Base-by-base conservation (phyloP, 2,329 filamentous ascomycete genomes). In the Gliomastix tumulicola region DNA sequence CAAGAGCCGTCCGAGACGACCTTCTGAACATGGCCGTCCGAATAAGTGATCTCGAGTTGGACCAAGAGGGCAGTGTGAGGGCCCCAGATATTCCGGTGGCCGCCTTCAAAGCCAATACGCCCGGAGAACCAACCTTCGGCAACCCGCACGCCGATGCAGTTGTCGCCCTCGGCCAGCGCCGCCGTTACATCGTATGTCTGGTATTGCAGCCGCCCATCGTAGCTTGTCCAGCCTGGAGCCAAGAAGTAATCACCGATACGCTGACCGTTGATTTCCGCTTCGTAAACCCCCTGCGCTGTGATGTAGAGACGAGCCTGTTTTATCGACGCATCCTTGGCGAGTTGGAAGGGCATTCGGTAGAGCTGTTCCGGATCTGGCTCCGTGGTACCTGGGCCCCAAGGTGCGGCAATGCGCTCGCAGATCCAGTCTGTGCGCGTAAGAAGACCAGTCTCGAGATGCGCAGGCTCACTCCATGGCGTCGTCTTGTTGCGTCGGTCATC, bases 21-120 rank as follows among this genome's bases (percentile, higher is more conserved):
- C 4, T 7, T 23, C 18, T 34, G 13, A 12, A n/a, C 11, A 13
- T 19, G 18, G 12, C 21, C 32, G 15, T 34, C 32, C n/a, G n/a
- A n/a, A n/a, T 23, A 23, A 7, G 17, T 9, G 10, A 34, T 23
- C 17, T 34, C 32, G 11, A 34, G 17, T 5, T 34, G 32, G 7
- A 19, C 32, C 12, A 34, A 12, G 6, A 34, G 32, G 8, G 32
- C 32, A 15, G n/a, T 19, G 21, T 23, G 20, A 23, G 32, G 21
- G 18, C 32, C 32, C 32, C 32, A 34, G 13, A 34, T 34, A n/a
- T 34, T 23, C 16, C 32, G 32, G 21, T 34, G 32, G 32, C 32
- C 32, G 7, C 32, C 32, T 16, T 34, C 32, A 19, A 34, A 34
- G 2, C 32, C 32, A 4, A 34, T 34, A 9, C 32, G 32, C 13